phyloP scores from a whole-genome alignment of 768 basidiomycete genomes.

The Rhizopogon roseolus region DNA sequence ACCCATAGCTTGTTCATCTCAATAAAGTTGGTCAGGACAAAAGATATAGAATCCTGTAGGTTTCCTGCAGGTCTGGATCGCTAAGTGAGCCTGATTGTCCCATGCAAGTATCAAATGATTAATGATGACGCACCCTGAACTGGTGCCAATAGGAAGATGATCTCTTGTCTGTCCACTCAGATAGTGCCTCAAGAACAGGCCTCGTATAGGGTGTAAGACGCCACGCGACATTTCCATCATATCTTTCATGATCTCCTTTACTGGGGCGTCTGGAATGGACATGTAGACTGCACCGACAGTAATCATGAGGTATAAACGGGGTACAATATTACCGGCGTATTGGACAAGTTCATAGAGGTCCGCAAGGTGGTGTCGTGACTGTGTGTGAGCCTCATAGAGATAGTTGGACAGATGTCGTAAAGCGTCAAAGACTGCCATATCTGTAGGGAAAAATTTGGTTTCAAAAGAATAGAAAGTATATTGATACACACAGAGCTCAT shows the following conservation, averaged over 20 bases:
- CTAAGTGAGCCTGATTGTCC: neutral
- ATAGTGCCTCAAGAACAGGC: slow-evolving; percentile 93
- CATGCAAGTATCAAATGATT: neutral
- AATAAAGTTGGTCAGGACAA: slow-evolving; percentile 97
- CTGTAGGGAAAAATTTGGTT: slow-evolving; percentile 31
- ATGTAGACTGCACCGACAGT: slow-evolving; percentile 99
- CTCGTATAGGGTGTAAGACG: slow-evolving; percentile 94
- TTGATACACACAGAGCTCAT: slow-evolving; percentile 79
- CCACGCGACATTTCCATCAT: slow-evolving; percentile 99
- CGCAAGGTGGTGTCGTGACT: slow-evolving; percentile 90
- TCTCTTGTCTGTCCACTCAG: slow-evolving; percentile 96
- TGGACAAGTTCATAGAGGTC: slow-evolving; percentile 99
- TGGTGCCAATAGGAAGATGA: slow-evolving; percentile 84
- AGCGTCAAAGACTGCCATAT: slow-evolving; percentile 99
- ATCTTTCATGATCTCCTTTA: slow-evolving; percentile 99
- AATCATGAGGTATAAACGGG: slow-evolving; percentile 96
- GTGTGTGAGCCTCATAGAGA: slow-evolving; percentile 91
- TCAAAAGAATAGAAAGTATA: neutral
- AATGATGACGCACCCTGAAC: slow-evolving; percentile 59
- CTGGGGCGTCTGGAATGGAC: slow-evolving; percentile 94
- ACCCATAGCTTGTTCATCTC: slow-evolving; percentile 99
- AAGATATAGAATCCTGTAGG: slow-evolving; percentile 91
- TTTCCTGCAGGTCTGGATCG: slow-evolving; percentile 74
- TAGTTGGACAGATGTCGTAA: slow-evolving; percentile 93
- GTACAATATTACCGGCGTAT: slow-evolving; percentile 95